A percentile compares a stretch with the other conserved stretches of the same genome.
phyloP scores from a whole-genome alignment of 768 basidiomycete genomes.

The Leucosporidium yakuticum region DNA sequence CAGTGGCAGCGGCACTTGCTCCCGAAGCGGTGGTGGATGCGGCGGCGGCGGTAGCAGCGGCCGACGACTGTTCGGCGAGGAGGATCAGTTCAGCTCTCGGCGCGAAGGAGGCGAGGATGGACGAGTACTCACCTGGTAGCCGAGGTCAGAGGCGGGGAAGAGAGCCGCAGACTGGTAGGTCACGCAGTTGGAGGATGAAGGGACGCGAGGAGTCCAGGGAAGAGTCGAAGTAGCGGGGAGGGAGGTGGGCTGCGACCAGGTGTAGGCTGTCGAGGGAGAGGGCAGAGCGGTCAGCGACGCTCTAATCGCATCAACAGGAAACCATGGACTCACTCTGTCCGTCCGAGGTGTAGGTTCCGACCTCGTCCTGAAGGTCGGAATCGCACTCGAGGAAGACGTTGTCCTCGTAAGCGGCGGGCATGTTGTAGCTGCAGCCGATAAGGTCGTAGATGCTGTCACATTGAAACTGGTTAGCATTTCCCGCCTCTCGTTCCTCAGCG shows the following conservation, averaged over 20 bases:
- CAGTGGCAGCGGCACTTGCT: neutral
- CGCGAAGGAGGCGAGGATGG: neutral
- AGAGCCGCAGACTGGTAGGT: constrained; percentile 14
- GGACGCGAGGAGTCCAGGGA: constrained; percentile 21
- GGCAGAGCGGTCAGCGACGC: too few relatives aligned
- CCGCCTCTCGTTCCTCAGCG: neutral
- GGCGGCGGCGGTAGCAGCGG: neutral
- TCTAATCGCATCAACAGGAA: too few relatives aligned
- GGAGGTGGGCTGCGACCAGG: constrained; percentile 7
- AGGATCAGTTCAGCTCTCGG: neutral
- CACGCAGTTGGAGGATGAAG: constrained; percentile 16
- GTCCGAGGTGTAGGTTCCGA: constrained; percentile 18
- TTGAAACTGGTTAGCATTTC: neutral
- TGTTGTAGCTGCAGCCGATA: constrained; percentile 23
- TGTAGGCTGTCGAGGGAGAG: too few relatives aligned
- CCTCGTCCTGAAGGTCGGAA: constrained; percentile 20
- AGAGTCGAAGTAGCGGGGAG: constrained; percentile 12
- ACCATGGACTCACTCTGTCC: too few relatives aligned
- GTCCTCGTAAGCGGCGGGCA: constrained; percentile 27
- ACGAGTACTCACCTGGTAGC: constrained; percentile 1
- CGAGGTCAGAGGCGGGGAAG: constrained; percentile 5
- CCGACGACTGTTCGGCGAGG: neutral
- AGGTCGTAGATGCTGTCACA: constrained; percentile 17
- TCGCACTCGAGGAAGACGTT: constrained; percentile 24
- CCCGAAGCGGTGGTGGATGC: neutral